phyloP scores from a whole-genome alignment of 805 yeast genomes.

The Saccharomycopsis sp. region DNA sequence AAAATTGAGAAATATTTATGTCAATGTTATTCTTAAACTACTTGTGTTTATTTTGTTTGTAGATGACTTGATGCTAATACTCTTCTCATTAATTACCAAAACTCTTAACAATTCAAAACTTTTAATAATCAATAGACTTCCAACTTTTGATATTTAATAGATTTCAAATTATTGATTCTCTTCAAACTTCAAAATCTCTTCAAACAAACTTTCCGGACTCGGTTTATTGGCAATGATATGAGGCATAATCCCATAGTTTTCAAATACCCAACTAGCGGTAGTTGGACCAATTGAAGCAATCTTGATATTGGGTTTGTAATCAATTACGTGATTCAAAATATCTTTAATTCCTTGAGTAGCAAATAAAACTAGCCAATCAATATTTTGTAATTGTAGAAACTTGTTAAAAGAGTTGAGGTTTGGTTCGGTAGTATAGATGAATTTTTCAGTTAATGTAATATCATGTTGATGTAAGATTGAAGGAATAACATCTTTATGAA shows the following conservation, averaged over 20 bases:
- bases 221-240: conserved; percentile 64
- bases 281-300: conserved; percentile 92
- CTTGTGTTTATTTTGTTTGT: too few species aligned
- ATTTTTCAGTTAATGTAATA: conserved; percentile 41
- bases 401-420: conserved; percentile 35
- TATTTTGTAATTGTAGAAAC: conserved; percentile 19
- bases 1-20: too few species aligned
- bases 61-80: too few species aligned
- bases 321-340: conserved; percentile 39
- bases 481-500: conserved; percentile 76
- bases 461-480: conserved; percentile 36
- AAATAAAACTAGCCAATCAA: conserved; percentile 74
- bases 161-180: too few species aligned
- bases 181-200: conserved; percentile 19
- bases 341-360: conserved; percentile 81
- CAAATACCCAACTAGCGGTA: conserved; percentile 49
- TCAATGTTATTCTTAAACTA: too few species aligned
- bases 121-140: too few species aligned
- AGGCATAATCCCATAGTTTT: conserved; percentile 42
- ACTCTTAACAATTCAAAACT: too few species aligned
- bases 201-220: conserved; percentile 46
- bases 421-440: conserved; percentile 59
- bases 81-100: too few species aligned
- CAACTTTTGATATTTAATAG: too few species aligned
- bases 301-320: conserved; percentile 21